A percentile compares a stretch with the other conserved stretches of the same genome.
These are phyloP conservation scores for Xylaria sp. DNA, from an alignment of 2,329 filamentous ascomycete species.

Conservation along the genomic window DNA sequence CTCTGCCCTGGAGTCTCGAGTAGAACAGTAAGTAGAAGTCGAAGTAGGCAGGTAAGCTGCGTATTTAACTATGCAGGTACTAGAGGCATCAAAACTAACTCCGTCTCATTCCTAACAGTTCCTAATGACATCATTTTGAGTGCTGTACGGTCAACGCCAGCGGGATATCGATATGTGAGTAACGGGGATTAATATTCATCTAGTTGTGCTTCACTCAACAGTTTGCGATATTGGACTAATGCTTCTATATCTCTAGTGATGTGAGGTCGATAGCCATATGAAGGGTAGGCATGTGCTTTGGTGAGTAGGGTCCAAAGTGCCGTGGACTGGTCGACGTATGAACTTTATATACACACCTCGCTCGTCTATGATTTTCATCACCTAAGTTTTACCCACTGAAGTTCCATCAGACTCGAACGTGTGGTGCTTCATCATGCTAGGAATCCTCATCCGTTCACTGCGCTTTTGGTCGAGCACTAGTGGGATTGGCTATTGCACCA, in stretches of 20 bases:
- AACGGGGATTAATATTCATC: not conserved
- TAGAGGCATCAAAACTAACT: not conserved
- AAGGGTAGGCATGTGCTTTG: not conserved
- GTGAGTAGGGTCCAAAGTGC: not conserved
- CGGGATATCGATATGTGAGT: not conserved
- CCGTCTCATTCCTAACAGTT: not conserved
- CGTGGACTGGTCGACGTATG: not conserved
- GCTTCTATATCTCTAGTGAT: not conserved
- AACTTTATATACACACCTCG: not conserved
- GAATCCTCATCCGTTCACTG: constrained; percentile 30
- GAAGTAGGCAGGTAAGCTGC: too few species aligned
- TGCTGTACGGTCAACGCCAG: not conserved
- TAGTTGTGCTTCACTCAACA: not conserved
- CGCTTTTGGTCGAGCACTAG: constrained; percentile 35
- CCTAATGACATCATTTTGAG: not conserved
- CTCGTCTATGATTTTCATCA: not conserved
- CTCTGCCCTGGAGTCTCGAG: too few species aligned
- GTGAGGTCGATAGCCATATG: not conserved
- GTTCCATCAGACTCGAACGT: not conserved
- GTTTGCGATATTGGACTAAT: not conserved
- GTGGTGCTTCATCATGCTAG: not conserved
- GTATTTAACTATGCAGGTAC: not conserved
- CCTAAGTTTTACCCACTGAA: not conserved
- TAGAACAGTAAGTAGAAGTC: too few species aligned
- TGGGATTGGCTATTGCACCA: constrained; percentile 30